phyloP scores from a whole-genome alignment of 2,329 filamentous ascomycete genomes.

The Fusarium robinianum region DNA sequence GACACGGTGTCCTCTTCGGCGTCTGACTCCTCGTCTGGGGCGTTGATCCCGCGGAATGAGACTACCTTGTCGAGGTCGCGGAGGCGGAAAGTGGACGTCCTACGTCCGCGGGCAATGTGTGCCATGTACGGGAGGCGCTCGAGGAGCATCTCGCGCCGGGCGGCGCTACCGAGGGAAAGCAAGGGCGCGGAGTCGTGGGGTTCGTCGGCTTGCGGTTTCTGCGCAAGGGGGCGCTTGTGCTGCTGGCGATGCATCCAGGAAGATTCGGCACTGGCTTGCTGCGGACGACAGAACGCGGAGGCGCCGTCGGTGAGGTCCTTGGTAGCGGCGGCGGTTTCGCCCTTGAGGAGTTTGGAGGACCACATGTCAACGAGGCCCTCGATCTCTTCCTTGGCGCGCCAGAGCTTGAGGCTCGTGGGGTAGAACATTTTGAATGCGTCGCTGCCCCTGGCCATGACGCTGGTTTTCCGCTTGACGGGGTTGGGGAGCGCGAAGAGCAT shows the following conservation, averaged over 20 bases:
- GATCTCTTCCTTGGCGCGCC: conserved; percentile 82
- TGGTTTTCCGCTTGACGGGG: conserved; percentile 75
- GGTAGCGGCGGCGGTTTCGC: conserved; percentile 48
- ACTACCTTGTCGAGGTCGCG: conserved; percentile 71
- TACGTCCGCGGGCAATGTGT: conserved; percentile 59
- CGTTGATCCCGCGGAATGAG: conserved; percentile 63
- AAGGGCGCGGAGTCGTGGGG: conserved; percentile 44
- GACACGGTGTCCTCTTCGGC: conserved; percentile 49
- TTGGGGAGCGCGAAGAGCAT: conserved; percentile 82
- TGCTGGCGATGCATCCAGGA: conserved; percentile 45
- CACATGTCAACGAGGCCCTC: conserved; percentile 73
- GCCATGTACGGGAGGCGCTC: conserved; percentile 87
- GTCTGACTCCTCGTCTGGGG: conserved; percentile 52
- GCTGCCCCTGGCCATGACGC: conserved; percentile 48
- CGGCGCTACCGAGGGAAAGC: conserved; percentile 66
- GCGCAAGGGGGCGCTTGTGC: conserved; percentile 27
- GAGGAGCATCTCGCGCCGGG: conserved; percentile 75
- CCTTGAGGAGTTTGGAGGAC: conserved; percentile 63
- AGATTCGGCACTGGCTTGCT: conserved; percentile 35
- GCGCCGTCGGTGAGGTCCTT: conserved; percentile 52
- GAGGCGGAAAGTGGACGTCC: conserved; percentile 46
- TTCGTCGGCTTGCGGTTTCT: conserved; percentile 27
- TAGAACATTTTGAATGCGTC: conserved; percentile 92
- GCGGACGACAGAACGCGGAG: conserved; percentile 53
- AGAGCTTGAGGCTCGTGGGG: conserved; percentile 80